These are phyloP conservation scores for Pelargonium nanum DNA, from an alignment of 345 rosid genomes.

Conservation along the genomic window DNA sequence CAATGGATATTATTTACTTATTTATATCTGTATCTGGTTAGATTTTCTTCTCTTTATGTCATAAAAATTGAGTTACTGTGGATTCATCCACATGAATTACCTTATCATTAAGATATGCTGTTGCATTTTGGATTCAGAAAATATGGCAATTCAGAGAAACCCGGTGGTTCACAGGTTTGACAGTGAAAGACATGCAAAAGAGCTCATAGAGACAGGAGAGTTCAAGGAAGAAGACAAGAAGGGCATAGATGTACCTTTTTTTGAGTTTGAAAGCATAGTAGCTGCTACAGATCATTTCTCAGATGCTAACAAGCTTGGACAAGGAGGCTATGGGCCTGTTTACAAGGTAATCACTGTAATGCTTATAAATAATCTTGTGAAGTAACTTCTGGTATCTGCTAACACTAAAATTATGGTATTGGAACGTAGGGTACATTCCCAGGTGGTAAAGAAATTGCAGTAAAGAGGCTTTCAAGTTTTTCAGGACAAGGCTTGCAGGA, in stretches of 20 bases:
- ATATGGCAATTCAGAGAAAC: conserved; percentile 23
- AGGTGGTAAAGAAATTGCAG: conserved; percentile 42
- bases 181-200: conserved; percentile 40
- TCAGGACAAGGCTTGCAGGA: conserved; percentile 56
- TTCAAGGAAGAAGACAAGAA: conserved; percentile 37
- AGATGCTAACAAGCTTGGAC: conserved; percentile 52
- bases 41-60: not conserved
- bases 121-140: conserved; percentile 16
- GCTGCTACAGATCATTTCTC: conserved; percentile 63
- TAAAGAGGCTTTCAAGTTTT: conserved; percentile 45
- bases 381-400: not conserved
- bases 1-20: not conserved
- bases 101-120: not conserved
- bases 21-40: not conserved
- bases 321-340: conserved; percentile 75
- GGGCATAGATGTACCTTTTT: conserved; percentile 45
- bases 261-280: conserved; percentile 40
- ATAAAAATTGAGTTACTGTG: no score
- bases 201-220: conserved; percentile 35
- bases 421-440: conserved; percentile 32
- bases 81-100: not conserved
- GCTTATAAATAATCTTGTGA: not conserved
- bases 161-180: conserved; percentile 26
- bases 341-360: conserved; percentile 34
- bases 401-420: not conserved